Conservation (phyloP, 2,329 filamentous ascomycete genomes). For the Exophiala sideris region DNA sequence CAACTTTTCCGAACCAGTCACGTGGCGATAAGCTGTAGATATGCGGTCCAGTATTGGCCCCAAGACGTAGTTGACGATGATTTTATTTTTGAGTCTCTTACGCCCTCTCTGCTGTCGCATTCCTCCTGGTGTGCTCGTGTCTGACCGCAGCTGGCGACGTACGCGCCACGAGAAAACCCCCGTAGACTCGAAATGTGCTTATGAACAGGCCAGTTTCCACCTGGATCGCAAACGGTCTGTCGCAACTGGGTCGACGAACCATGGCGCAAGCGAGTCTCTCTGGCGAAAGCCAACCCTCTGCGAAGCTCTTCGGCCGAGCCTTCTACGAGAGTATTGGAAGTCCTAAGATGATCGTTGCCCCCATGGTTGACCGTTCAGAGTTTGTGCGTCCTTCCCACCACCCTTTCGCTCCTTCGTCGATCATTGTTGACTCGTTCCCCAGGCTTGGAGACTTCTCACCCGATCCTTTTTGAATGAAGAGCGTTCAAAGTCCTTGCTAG, state of each 20-base stretch:
- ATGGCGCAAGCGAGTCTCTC: constrained; percentile 18
- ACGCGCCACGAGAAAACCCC: too few relatives aligned
- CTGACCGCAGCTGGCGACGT: not conserved
- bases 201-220: too few relatives aligned
- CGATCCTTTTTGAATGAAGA: constrained; percentile 78
- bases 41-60: not conserved
- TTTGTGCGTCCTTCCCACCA: constrained; percentile 62
- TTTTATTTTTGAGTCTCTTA: not conserved
- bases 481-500: constrained; percentile 65
- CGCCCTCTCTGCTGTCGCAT: not conserved
- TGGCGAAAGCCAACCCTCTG: constrained; percentile 5
- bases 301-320: constrained; percentile 74
- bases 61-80: not conserved
- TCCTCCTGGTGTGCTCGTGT: not conserved
- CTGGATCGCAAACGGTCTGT: too few relatives aligned
- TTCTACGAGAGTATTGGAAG: constrained; percentile 96
- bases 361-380: constrained; percentile 98
- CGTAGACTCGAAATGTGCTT: too few relatives aligned
- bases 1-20: not conserved
- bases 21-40: not conserved
- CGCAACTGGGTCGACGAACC: not conserved
- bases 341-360: constrained; percentile 84
- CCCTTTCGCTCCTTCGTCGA: not conserved
- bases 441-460: constrained; percentile 97
- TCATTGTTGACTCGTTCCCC: constrained; percentile 20